Percentiles rank a stretch among this genome's conserved stretches.
Conservation (phyloP, 1,284 basidiomycete species). For the Melanopsichium pennsylvanicum region DNA sequence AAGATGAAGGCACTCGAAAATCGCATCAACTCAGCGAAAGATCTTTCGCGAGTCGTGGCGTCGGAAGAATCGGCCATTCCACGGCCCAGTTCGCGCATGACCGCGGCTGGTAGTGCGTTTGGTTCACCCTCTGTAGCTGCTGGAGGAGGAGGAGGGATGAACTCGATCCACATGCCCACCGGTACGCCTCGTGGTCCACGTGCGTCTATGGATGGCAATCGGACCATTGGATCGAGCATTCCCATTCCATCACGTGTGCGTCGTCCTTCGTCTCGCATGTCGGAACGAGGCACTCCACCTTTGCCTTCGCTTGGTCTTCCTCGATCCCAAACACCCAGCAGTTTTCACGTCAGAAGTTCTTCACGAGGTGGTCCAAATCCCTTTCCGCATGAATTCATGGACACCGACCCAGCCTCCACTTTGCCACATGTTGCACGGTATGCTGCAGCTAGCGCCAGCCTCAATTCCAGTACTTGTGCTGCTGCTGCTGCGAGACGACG, state of each 20-base stretch:
- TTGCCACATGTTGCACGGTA: constrained; percentile 38
- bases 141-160: neutral
- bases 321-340: constrained; percentile 28
- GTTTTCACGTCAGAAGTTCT: constrained; percentile 9
- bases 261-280: constrained; percentile 46
- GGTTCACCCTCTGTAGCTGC: constrained; percentile 22
- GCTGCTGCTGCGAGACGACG: constrained; percentile 18
- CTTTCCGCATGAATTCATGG: constrained; percentile 52
- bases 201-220: constrained; percentile 31
- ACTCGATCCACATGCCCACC: constrained; percentile 19
- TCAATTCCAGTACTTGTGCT: neutral
- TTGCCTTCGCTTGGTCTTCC: constrained; percentile 39
- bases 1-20: constrained; percentile 60
- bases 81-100: constrained; percentile 57
- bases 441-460: constrained; percentile 16
- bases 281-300: constrained; percentile 31
- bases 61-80: constrained; percentile 56
- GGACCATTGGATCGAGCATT: constrained; percentile 50
- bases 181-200: constrained; percentile 39
- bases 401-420: constrained; percentile 50
- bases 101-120: constrained; percentile 4
- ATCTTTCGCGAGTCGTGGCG: constrained; percentile 25
- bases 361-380: constrained; percentile 22
- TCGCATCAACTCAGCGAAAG: constrained; percentile 53
- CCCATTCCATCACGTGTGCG: constrained; percentile 54